Percentiles rank a stretch among this genome's conserved stretches.
These are phyloP conservation scores for Geoglossum cookeanum DNA, from an alignment of 2,329 filamentous ascomycete species.

Conservation along the genomic window DNA sequence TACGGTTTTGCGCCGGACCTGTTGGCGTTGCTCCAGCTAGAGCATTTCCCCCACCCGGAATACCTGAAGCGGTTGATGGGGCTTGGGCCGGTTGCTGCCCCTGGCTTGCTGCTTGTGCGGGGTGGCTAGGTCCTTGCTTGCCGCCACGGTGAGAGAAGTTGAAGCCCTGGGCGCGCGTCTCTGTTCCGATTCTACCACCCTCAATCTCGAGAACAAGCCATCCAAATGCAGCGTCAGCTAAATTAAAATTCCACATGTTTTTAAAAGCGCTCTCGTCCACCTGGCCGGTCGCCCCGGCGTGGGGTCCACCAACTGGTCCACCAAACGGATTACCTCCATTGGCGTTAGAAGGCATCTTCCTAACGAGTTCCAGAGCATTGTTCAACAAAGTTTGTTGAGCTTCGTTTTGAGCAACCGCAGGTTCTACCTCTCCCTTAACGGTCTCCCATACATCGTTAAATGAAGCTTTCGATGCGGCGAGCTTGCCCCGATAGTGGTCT, in stretches of 20 bases:
- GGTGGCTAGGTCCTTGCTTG: slow-evolving; percentile 40
- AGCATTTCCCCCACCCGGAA: slow-evolving; percentile 18
- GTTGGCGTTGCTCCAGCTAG: slow-evolving; percentile 19
- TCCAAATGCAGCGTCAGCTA: slow-evolving; percentile 92
- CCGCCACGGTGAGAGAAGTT: slow-evolving; percentile 93
- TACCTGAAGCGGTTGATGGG: slow-evolving; percentile 18
- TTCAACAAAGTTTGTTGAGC: slow-evolving; percentile 82
- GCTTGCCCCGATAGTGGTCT: slow-evolving; percentile 95
- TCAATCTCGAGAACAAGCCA: slow-evolving; percentile 92
- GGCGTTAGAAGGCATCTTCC: slow-evolving; percentile 91
- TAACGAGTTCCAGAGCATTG: slow-evolving; percentile 81
- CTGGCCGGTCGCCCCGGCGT: slow-evolving; percentile 48
- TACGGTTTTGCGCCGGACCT: slow-evolving; percentile 1
- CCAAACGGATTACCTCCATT: slow-evolving; percentile 95
- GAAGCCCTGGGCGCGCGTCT: slow-evolving; percentile 97
- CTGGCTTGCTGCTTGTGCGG: slow-evolving; percentile 19
- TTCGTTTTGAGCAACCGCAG: slow-evolving; percentile 82
- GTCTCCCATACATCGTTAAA: slow-evolving; percentile 99
- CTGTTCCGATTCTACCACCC: slow-evolving; percentile 85
- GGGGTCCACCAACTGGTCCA: slow-evolving; percentile 53
- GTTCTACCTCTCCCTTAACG: slow-evolving; percentile 87
- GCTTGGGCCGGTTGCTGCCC: slow-evolving; percentile 19
- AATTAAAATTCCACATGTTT: slow-evolving; percentile 99
- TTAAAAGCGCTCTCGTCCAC: slow-evolving; percentile 99
- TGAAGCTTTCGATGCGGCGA: slow-evolving; percentile 91